These are phyloP conservation scores for Candida odintsovae DNA, from an alignment of 805 yeast genomes.

Conservation along the genomic window DNA sequence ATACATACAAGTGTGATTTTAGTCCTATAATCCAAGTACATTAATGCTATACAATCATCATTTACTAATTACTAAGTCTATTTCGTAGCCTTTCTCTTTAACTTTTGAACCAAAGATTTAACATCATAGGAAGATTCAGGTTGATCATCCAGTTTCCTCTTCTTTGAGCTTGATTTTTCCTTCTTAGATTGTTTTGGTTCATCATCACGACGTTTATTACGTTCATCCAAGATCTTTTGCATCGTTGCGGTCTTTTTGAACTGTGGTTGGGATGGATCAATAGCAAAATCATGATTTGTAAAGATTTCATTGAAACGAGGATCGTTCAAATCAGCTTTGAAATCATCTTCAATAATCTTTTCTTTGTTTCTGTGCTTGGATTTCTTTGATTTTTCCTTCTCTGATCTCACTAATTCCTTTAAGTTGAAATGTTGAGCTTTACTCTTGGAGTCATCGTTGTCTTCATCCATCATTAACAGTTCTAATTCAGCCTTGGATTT, in stretches of 20 bases:
- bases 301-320: constrained; percentile 80
- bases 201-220: constrained; percentile 45
- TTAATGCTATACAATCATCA: too few species aligned
- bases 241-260: constrained; percentile 83
- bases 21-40: too few species aligned
- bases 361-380: constrained; percentile 39
- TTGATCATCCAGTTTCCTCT: constrained; percentile 5
- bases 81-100: constrained; percentile 7
- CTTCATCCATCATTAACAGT: constrained; percentile 50
- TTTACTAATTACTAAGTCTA: too few species aligned
- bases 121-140: constrained; percentile 1
- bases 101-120: constrained; percentile 6
- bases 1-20: too few species aligned
- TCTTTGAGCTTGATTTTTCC: constrained; percentile 5
- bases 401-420: constrained; percentile 72
- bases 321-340: constrained; percentile 71
- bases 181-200: neutral
- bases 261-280: constrained; percentile 90
- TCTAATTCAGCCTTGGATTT: constrained; percentile 67
- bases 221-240: constrained; percentile 74
- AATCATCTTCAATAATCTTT: constrained; percentile 47
- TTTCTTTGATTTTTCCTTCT: constrained; percentile 53
- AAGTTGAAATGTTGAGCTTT: constrained; percentile 64
- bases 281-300: constrained; percentile 84
- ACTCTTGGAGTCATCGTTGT: constrained; percentile 22